Evolutionary conservation across 1,139 yeast species (phyloP), one percentile per base, ranked within the genome.

Genomic region (Blastobotrys ciferrii): DNA sequence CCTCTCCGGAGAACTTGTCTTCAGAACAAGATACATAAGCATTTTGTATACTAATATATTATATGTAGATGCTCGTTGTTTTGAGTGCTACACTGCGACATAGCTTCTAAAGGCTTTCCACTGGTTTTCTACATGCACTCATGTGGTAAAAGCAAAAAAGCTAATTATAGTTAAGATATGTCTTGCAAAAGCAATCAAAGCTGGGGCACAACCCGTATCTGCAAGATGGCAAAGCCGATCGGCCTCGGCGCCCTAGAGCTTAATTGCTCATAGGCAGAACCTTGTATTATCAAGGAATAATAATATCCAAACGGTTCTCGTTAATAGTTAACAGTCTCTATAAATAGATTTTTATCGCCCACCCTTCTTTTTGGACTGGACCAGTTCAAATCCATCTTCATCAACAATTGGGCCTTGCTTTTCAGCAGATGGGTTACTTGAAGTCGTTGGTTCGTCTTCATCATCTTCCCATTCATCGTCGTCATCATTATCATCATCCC

Each of bases 341-440:
- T 23, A 6, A 23, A 23, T 9, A 23, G 9, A n/a, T n/a, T 33
- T 5, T 32, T 47, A 40, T 25, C 46, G 43, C n/a, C 40, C 28
- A n/a, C 40, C 40, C 12, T 19, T 19, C 28, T 32, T 40, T 31
- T 42, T 41, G 20, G 45, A 41, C 60, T 83, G 88, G 7, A 91
- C 97, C 53, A 89, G 69, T 59, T 89, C 92, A 62, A 91, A 91
- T 1, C 98, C 98, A 64, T 91, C 97, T 30, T 91, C 98, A 64
- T 91, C 97, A 11, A 91, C 75, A 11, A 86, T 65, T 6, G 96
- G 96, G 13, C 63, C 70, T 57, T 4, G 54, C 1, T 70, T 77
- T 2, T 71, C 78, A 1, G 62, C 65, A 1, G 62, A 68, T 1
- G 60, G 67, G 19, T 15, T 36, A 19, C 5, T 18, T 9, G 7